Percentiles rank a stretch among this genome's conserved stretches.
Evolutionary conservation across 805 yeast species (phyloP).

Genomic region (Myxozyma neotropica): DNA sequence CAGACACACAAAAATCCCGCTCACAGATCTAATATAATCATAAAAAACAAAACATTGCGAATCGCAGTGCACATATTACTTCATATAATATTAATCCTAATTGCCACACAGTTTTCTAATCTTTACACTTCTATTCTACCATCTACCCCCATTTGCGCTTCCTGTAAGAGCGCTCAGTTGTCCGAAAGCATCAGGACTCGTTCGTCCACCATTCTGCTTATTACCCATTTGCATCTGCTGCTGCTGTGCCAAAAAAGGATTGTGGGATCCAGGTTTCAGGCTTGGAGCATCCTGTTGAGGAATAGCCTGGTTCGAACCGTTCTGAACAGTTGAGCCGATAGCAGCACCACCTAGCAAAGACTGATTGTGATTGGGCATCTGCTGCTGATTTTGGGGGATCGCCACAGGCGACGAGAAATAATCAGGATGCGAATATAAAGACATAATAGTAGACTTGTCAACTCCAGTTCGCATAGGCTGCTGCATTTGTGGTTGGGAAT

Average conservation of each 20-base stretch:
- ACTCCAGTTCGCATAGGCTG: conserved; percentile 30
- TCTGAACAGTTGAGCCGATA: not conserved
- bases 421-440: conserved; percentile 33
- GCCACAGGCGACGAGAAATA: conserved; percentile 31
- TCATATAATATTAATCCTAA: not conserved
- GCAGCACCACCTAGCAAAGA: conserved; percentile 15
- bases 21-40: not conserved
- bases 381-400: conserved; percentile 20
- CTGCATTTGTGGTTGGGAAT: conserved; percentile 18
- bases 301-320: not conserved
- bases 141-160: conserved; percentile 7
- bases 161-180: conserved; percentile 31
- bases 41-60: not conserved
- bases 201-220: conserved; percentile 23
- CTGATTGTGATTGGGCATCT: conserved; percentile 11
- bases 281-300: not conserved
- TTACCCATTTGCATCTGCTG: not conserved
- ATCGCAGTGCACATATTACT: not conserved
- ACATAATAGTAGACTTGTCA: conserved; percentile 30
- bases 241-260: conserved; percentile 26
- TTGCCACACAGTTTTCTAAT: too few relatives aligned
- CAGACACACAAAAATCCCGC: not conserved
- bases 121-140: not conserved
- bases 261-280: conserved; percentile 25
- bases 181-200: conserved; percentile 37